Percentiles rank a stretch among this genome's conserved stretches.
Conservation (phyloP, 495 filamentous ascomycete species). For the Aspergillus nanangensis region DNA sequence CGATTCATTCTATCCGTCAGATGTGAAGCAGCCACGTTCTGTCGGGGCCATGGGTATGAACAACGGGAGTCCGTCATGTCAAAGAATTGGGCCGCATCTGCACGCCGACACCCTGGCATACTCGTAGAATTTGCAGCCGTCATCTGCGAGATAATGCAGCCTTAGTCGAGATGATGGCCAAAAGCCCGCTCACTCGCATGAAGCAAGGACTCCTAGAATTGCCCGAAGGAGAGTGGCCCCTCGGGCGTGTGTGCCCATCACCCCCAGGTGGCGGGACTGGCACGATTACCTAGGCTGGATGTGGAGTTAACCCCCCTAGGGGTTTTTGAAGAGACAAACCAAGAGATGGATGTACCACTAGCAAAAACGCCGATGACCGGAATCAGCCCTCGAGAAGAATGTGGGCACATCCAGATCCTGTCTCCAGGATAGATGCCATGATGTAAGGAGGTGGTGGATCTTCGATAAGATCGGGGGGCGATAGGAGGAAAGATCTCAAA, state of each 20-base stretch:
- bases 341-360: neutral
- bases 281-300: too few relatives aligned
- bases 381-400: constrained; percentile 5
- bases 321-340: neutral
- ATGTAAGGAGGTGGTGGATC: constrained; percentile 3
- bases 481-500: constrained; percentile 11
- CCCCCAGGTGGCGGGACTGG: too few relatives aligned
- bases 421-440: neutral
- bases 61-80: neutral
- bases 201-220: neutral
- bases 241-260: neutral
- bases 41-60: neutral
- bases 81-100: neutral
- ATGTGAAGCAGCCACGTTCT: neutral
- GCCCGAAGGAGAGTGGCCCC: neutral
- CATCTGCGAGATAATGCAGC: constrained; percentile 7
- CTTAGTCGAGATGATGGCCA: neutral
- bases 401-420: neutral
- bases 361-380: neutral
- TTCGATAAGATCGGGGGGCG: constrained; percentile 11
- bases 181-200: neutral
- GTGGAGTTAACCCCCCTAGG: too few relatives aligned
- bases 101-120: constrained; percentile 1
- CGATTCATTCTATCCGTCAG: neutral
- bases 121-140: constrained; percentile 8